Evolutionary conservation across 306 rosid genomes (phyloP), one percentile per base, ranked within the genome.

Genomic region (Arachis stenosperma): DNA sequence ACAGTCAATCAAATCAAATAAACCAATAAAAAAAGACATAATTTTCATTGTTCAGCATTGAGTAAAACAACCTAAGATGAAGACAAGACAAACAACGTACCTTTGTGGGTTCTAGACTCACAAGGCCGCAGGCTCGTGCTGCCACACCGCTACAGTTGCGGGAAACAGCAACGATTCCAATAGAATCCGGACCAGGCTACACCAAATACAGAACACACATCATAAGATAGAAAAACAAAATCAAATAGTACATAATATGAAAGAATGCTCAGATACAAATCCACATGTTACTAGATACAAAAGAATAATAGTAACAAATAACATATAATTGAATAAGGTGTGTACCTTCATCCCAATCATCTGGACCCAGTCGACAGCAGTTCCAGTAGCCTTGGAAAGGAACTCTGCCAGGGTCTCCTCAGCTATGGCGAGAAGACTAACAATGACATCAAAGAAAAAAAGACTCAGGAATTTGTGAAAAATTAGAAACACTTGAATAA

Each of bases 391-490:
- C 95, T 94, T 94, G 57, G 98, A 89, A 76, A 94, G 95, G 94
- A 94, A 94, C 98, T 94, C 98, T 86, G 98, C 98, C 94, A 94
- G 86, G 98, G 98, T 91, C 96, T 89, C 98, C 94, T 94, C 97
- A 1, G 98, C 98, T 15, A 94, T 79, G 8, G 97, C 95, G 42
- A 91, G 96, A 78, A 94, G 98, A 88, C 98, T 52, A 10, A 3
- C 17, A 52, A 6, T 90, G 67, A 9, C 5, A 9, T 9, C 5
- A 56, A 33, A 33, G 4, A 33, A 33, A 33, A 9, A 55, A 46
- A 17, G 2, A 56, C 54, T 42, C 41, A 71, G 44, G 11, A 5
- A 7, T 51, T 43, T 2, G n/a, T 17, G 1, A 42, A 44, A 60
- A 47, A 33, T 33, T 33, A 33, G 37, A 36, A 75, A 63, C 64